These are phyloP conservation scores for Vickermania spadyakhi DNA, from an alignment of 208 protist genomes.

Conservation along the genomic window DNA sequence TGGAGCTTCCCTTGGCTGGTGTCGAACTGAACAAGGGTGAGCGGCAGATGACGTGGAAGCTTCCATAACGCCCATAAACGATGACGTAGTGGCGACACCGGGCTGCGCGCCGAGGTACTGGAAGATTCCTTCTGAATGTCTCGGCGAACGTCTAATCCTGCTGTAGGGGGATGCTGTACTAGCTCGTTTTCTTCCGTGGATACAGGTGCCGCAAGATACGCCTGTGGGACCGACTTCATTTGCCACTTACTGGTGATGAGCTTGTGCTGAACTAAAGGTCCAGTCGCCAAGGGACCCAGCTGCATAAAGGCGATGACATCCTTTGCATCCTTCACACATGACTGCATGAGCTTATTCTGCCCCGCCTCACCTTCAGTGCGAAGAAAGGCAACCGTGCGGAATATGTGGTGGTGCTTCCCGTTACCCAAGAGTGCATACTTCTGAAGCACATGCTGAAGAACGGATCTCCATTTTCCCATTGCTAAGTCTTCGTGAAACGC, in stretches of 20 bases:
- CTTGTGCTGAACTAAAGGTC: conserved; percentile 3
- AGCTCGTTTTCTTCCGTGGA: conserved; percentile 13
- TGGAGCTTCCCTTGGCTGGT: neutral
- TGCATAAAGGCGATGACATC: neutral
- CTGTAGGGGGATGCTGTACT: conserved; percentile 12
- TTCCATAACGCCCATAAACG: conserved; percentile 32
- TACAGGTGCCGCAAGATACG: conserved; percentile 1
- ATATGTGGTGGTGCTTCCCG: too few relatives aligned
- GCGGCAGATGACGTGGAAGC: conserved; percentile 31
- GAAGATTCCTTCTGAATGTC: neutral
- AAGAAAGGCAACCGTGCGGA: too few relatives aligned
- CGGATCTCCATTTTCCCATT: neutral
- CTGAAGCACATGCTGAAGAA: neutral
- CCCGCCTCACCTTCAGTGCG: too few relatives aligned
- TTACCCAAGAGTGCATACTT: neutral
- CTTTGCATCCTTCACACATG: too few relatives aligned
- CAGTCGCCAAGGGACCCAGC: neutral
- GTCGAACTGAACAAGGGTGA: conserved; percentile 46
- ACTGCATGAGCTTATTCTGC: neutral
- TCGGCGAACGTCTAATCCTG: conserved; percentile 8
- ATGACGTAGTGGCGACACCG: conserved; percentile 29
- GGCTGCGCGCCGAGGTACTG: conserved; percentile 6
- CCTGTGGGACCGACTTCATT: neutral
- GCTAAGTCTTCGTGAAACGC: neutral
- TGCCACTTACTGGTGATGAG: conserved; percentile 3